Evolutionary conservation across 1,139 yeast genomes (phyloP), one percentile per base, ranked within the genome.

Genomic region (Pichia terricola): DNA sequence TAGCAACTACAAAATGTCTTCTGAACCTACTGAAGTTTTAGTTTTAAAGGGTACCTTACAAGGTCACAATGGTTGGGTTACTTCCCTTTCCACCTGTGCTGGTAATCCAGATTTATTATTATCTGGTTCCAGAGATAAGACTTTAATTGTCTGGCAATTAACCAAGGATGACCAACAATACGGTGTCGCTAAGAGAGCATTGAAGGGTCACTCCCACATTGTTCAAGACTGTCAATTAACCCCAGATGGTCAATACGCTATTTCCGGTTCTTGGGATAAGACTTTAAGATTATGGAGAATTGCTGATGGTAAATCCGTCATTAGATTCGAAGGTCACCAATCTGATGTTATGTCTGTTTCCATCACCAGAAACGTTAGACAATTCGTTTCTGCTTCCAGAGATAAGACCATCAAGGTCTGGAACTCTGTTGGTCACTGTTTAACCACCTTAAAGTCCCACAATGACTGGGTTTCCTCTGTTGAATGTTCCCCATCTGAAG

Each of bases 201-300:
- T 94, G 73, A 83, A 77, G 68, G 99, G 99, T 67, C 99, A 91
- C 87, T 83, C 95, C 62, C 98, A 91, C 89, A 91, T 91, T 67
- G 95, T 91, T 60, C 91, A 88, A 76, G 98, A 91, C 69, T 94
- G 89, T 69, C 86, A 94, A 68, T 85, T 91, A 75, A 87, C 98
- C 56, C 91, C 94, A 68, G 98, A 94, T 70, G 98, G 98, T 72
- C 82, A 85, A 67, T 91, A 81, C 78, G 98, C 96, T 67, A 78
- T 91, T 70, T 91, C 98, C 58, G 96, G 95, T 65, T 94, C 98
- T 65, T 91, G 99, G 99, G 98, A 91, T 72, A 87, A 84, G 78
- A 89, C 98, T 67, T 79, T 94, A 71, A 94, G 97, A 81, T 84
- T 91, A 68, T 91, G 99, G 99, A 91, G 87, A 72, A 79, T 91